phyloP scores from a whole-genome alignment of 2,329 filamentous ascomycete genomes.

The Aspergillus sojae region DNA sequence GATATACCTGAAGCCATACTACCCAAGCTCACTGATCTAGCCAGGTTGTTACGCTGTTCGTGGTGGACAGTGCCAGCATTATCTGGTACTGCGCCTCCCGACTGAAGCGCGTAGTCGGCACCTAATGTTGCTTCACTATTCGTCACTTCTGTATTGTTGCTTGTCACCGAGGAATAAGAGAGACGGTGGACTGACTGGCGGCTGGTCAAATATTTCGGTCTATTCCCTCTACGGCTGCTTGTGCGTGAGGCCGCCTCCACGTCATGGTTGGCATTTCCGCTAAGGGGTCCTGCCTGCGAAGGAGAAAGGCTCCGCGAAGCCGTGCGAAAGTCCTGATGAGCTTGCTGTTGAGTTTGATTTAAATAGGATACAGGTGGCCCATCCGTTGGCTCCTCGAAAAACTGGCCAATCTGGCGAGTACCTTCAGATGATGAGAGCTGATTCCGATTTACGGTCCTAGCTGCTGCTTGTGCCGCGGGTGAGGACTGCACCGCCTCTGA shows the following conservation, averaged over 20 bases:
- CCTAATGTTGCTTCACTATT: constrained; percentile 73
- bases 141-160: constrained; percentile 62
- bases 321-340: constrained; percentile 29
- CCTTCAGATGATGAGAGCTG: constrained; percentile 35
- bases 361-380: constrained; percentile 24
- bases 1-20: constrained; percentile 81
- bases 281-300: constrained; percentile 27
- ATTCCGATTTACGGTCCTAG: constrained; percentile 42
- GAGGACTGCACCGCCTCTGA: constrained; percentile 49
- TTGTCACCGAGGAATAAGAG: constrained; percentile 59
- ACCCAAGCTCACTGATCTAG: constrained; percentile 80
- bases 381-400: constrained; percentile 25
- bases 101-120: constrained; percentile 79
- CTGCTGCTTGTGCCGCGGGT: constrained; percentile 47
- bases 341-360: constrained; percentile 30
- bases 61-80: constrained; percentile 26
- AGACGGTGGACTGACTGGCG: constrained; percentile 61
- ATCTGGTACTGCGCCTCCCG: constrained; percentile 71
- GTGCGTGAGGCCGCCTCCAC: constrained; percentile 23
- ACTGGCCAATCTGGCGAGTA: constrained; percentile 21
- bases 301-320: constrained; percentile 33
- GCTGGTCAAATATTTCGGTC: constrained; percentile 59
- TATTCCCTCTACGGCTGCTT: constrained; percentile 40
- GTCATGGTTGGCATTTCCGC: constrained; percentile 30
- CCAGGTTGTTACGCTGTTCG: constrained; percentile 53